Base-by-base conservation (phyloP, 1,284 basidiomycete genomes). In the Papiliotrema laurentii region DNA sequence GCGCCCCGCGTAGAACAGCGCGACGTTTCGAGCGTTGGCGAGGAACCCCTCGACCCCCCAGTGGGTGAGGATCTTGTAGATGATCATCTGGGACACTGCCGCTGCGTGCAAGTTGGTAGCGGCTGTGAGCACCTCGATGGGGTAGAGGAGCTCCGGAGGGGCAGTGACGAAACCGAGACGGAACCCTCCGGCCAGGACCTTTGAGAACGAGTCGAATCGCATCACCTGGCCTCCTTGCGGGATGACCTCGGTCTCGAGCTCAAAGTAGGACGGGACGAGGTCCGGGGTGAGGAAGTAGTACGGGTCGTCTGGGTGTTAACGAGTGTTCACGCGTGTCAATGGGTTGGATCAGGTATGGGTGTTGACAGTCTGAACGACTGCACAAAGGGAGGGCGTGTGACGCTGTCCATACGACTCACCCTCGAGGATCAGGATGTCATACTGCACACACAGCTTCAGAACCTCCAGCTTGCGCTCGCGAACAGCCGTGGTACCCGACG, bases 131-230 rank as follows among this genome's bases (percentile, higher is more conserved):
- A 79, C 73, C 66, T 92, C 83, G 43, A 97, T 86, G 1, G 83
- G 83, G 46, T 83, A 76, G 16, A 94, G 63, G 40, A 97, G 76
- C 11, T 78, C 74, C 46, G 78, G 79, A 11, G 93, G 91, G 0
- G 89, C 93, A 4, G 86, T 84, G 0, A 82, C 83, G 68, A 87
- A 93, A 10, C 91, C 92, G 39, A 72, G 55, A 47, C 69, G 60
- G 52, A 71, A 54, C 43, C 89, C 89, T 14, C 85, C 84, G 10
- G 87, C 87, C 18, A 93, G 76, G 37, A 94, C 79, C 77, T 97
- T 96, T 48, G 86, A 89, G 53, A 96, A 79, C 66, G 86, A 89
- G 69, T 93, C 90, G 68, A 92, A 88, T 31, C 90, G 81, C 21
- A 91, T 55, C 9, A 92, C 88, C 16, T 84, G 81, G 4, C 89